Evolutionary conservation across 441 rosid species (phyloP).

Genomic region (Populus hybrid): DNA sequence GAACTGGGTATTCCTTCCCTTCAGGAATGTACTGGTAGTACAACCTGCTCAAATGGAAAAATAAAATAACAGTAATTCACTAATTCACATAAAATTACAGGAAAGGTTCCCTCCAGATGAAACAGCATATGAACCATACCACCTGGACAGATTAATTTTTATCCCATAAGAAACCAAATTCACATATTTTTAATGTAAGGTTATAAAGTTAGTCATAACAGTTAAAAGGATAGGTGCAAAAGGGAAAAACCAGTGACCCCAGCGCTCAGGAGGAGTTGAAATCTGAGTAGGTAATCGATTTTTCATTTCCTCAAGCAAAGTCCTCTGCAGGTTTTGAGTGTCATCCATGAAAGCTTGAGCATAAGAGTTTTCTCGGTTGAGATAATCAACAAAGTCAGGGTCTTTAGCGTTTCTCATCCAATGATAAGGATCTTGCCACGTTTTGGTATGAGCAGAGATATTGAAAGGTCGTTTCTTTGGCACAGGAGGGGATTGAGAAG

Average conservation of each 20-base stretch:
- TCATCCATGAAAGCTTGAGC: constrained; percentile 81
- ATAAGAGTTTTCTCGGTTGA: constrained; percentile 65
- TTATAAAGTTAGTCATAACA: background rate
- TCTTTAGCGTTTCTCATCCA: constrained; percentile 74
- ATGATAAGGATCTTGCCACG: constrained; percentile 69
- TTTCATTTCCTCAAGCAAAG: constrained; percentile 64
- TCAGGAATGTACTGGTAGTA: constrained; percentile 76
- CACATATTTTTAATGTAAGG: too few species aligned
- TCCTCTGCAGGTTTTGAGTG: constrained; percentile 44
- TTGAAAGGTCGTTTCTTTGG: constrained; percentile 60
- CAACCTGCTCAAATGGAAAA: constrained; percentile 45
- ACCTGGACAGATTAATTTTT: background rate
- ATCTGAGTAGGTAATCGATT: constrained; percentile 51
- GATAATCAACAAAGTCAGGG: constrained; percentile 51
- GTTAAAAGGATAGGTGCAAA: constrained; percentile 7
- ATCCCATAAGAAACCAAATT: too few species aligned
- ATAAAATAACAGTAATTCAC: background rate
- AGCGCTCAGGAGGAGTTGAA: constrained; percentile 68
- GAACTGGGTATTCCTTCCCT: constrained; percentile 83
- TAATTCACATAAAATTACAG: background rate
- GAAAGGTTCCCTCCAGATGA: background rate
- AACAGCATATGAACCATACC: background rate
- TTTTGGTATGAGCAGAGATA: constrained; percentile 51
- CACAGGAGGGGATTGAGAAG: constrained; percentile 44
- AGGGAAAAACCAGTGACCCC: constrained; percentile 79